Conservation (phyloP, 371 early-diverging fungal species). For the Mortierella sp. region DNA sequence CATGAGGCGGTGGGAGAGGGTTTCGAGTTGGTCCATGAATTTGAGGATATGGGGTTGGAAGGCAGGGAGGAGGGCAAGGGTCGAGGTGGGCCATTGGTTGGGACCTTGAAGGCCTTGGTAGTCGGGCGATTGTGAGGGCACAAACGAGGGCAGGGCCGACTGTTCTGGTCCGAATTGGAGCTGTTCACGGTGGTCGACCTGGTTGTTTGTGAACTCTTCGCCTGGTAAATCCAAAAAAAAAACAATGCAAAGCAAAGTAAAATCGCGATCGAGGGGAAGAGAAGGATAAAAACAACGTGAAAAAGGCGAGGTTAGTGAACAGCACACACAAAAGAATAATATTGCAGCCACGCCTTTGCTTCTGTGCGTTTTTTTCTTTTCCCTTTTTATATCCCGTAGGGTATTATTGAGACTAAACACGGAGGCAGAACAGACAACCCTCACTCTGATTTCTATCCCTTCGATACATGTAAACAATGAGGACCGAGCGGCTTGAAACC, state of each 20-base stretch:
- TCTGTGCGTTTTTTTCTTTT: not conserved
- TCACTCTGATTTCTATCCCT: not conserved
- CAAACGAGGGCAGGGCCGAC: constrained; percentile 23
- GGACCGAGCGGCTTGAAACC: not conserved
- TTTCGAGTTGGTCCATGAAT: constrained; percentile 60
- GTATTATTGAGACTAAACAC: not conserved
- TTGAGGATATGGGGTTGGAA: constrained; percentile 61
- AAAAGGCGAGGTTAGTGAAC: not conserved
- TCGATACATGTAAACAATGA: not conserved
- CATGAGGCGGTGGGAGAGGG: constrained; percentile 62
- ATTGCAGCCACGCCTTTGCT: not conserved
- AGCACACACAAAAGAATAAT: not conserved
- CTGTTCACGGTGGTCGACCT: constrained; percentile 66
- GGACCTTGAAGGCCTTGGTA: constrained; percentile 66
- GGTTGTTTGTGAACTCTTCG: constrained; percentile 35
- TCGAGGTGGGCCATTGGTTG: constrained; percentile 65
- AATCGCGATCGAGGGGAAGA: not conserved
- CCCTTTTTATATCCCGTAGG: too few species aligned
- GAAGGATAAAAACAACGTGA: not conserved
- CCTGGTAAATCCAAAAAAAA: not conserved
- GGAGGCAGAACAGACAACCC: not conserved
- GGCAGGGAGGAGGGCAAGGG: constrained; percentile 51
- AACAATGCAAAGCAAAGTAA: not conserved
- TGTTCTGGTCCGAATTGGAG: constrained; percentile 71
- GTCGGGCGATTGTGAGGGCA: constrained; percentile 53